Evolutionary conservation across 495 filamentous ascomycete genomes (phyloP), one percentile per base, ranked within the genome.

Genomic region (Annulohypoxylon nitens): DNA sequence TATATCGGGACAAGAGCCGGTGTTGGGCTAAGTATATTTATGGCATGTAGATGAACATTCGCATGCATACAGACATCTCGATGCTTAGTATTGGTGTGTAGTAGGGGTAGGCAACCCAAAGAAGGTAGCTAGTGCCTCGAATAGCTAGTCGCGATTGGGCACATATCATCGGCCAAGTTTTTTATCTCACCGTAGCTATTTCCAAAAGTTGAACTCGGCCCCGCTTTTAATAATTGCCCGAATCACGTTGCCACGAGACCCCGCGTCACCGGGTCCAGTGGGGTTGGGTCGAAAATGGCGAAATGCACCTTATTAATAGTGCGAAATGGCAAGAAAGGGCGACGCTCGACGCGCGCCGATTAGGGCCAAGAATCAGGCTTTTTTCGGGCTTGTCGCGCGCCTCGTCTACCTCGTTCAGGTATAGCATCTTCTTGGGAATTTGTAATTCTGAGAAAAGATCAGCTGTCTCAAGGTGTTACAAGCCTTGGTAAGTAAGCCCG

Each of bases 231-330:
- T 63, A 60, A 59, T 73, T 48, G 60, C 37, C 70, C 58, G 64
- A 73, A 73, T 53, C 70, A 74, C 71, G 65, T 54, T 50, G 67
- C 48, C 67, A 68, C 65, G 63, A 72, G 57, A 61, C 64, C 65
- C 34, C 64, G 70, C 64, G 60, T 47, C 55, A 60, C 64, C 59
- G 58, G 51, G 37, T 47, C 41, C 7, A 39, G 54, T 58, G 50
- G 53, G 36, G 60, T 41, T 20, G 61, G 43, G 4, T 16, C 33
- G 25, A 50, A 23, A 23, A 33, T 43, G n/a, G n/a, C 23, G 36
- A 70, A 33, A 61, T 54, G 43, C 64, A 67, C 45, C 41, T 53
- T 39, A 53, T 53, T 60, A 39, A 62, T 61, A 63, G 45, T 41
- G 47, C 61, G 33, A 16, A 64, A 54, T 54, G 43, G 36, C 33